These are phyloP conservation scores for Neopestalotiopsis sp. DNA, from an alignment of 2,329 filamentous ascomycete species.

Conservation along the genomic window DNA sequence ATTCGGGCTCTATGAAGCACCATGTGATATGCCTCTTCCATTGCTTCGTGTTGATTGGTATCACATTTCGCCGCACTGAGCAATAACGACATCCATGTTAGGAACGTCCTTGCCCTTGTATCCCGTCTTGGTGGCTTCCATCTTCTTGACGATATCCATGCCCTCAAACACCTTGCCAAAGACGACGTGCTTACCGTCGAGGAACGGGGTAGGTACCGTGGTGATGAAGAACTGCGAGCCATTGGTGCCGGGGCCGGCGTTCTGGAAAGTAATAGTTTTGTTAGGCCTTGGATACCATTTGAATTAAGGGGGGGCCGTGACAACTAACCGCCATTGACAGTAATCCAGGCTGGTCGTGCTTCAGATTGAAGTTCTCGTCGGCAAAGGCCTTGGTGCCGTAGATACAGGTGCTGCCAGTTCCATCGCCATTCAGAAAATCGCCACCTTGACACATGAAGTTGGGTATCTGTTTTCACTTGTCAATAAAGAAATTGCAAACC, in stretches of 20 bases:
- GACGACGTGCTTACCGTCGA: slow-evolving; percentile 93
- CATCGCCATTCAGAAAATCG: slow-evolving; percentile 93
- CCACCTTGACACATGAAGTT: slow-evolving; percentile 98
- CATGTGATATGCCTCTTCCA: not conserved
- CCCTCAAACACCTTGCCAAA: slow-evolving; percentile 91
- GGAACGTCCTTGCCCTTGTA: slow-evolving; percentile 77
- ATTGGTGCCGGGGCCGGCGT: slow-evolving; percentile 90
- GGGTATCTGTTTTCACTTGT: slow-evolving; percentile 69
- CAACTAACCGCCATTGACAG: slow-evolving; percentile 87
- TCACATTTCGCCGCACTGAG: slow-evolving; percentile 93
- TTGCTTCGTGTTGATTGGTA: not conserved
- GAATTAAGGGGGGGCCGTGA: not conserved
- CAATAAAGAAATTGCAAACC: not conserved
- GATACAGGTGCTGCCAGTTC: slow-evolving; percentile 85
- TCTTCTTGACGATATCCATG: slow-evolving; percentile 89
- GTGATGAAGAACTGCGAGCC: slow-evolving; percentile 99
- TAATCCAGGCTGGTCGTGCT: slow-evolving; percentile 80
- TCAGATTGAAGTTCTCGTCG: slow-evolving; percentile 86
- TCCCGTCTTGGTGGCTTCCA: slow-evolving; percentile 88
- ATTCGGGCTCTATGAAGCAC: no score
- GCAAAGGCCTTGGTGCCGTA: slow-evolving; percentile 85
- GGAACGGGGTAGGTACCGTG: slow-evolving; percentile 81
- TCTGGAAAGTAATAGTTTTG: slow-evolving; percentile 53
- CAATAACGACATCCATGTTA: slow-evolving; percentile 81
- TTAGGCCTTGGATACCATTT: not conserved